Conservation (phyloP, 2,329 filamentous ascomycete species). For the Ophiostoma angusticollis region DNA sequence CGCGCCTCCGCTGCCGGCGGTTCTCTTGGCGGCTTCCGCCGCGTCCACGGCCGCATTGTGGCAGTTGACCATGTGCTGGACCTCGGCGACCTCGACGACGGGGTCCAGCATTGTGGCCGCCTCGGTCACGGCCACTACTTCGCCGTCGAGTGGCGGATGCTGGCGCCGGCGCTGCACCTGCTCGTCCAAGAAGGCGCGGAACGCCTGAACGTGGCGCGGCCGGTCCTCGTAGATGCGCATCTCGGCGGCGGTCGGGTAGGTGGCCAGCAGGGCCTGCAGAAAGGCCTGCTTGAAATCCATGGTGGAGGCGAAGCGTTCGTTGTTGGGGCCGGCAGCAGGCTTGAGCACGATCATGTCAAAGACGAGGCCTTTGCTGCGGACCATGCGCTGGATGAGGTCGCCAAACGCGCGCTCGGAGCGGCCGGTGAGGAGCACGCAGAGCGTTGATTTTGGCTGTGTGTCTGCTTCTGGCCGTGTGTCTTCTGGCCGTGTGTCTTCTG, state of each 20-base stretch:
- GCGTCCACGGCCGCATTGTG: constrained; percentile 54
- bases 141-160: constrained; percentile 48
- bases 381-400: constrained; percentile 70
- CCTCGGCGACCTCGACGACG: constrained; percentile 64
- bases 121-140: constrained; percentile 80
- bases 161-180: constrained; percentile 46
- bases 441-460: no score
- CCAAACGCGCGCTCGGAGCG: constrained; percentile 66
- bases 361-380: constrained; percentile 60
- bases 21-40: constrained; percentile 21
- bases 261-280: constrained; percentile 68
- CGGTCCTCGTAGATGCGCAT: constrained; percentile 64
- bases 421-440: constrained; percentile 80
- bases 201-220: constrained; percentile 58
- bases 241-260: constrained; percentile 71
- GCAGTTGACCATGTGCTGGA: constrained; percentile 78
- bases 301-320: constrained; percentile 66
- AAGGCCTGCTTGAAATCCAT: constrained; percentile 90
- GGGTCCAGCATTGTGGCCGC: constrained; percentile 61
- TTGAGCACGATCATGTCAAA: constrained; percentile 88
- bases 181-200: constrained; percentile 69
- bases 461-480: no score
- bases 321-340: constrained; percentile 66
- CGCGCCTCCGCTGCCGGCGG: not conserved
- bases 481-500: no score